Percentiles rank a stretch among this genome's conserved stretches.
These are phyloP conservation scores for Sordaria brevicollis DNA, from an alignment of 495 filamentous ascomycete genomes.

Conservation along the genomic window DNA sequence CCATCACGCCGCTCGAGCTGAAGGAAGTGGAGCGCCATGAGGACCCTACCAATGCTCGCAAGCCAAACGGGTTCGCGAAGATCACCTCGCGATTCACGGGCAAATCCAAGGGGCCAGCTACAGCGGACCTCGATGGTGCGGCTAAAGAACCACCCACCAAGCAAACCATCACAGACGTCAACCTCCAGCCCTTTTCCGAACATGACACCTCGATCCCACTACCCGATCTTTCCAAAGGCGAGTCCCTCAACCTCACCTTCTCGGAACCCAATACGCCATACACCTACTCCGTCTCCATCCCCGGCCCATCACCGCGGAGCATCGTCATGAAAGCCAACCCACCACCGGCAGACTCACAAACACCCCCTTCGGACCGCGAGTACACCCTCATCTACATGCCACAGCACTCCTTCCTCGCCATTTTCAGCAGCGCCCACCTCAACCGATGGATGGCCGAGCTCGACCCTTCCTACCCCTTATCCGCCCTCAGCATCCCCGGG, in stretches of 20 bases:
- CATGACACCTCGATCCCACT: constrained; percentile 20
- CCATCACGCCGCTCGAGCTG: constrained; percentile 59
- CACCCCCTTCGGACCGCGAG: constrained; percentile 23
- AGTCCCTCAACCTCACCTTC: constrained; percentile 37
- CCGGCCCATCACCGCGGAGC: constrained; percentile 20
- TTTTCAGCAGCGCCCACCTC: constrained; percentile 65
- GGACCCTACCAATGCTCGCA: constrained; percentile 5
- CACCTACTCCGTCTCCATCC: constrained; percentile 29
- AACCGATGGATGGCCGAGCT: constrained; percentile 73
- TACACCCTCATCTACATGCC: constrained; percentile 68
- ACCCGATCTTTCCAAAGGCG: constrained; percentile 22
- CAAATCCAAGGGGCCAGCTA: constrained; percentile 17
- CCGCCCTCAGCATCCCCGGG: constrained; percentile 80
- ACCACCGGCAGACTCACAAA: neutral
- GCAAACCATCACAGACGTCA: constrained; percentile 23
- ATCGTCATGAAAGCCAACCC: neutral
- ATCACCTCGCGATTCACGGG: constrained; percentile 43
- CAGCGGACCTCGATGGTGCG: constrained; percentile 3
- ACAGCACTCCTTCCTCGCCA: constrained; percentile 52
- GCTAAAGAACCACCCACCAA: constrained; percentile 5
- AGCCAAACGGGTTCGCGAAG: constrained; percentile 33
- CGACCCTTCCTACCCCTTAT: constrained; percentile 56
- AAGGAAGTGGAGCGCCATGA: constrained; percentile 67
- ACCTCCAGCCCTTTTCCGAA: constrained; percentile 28
- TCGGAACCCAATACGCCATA: constrained; percentile 20